Evolutionary conservation across 805 yeast genomes (phyloP), one percentile per base, ranked within the genome.

Genomic region (Candida nanaspora): DNA sequence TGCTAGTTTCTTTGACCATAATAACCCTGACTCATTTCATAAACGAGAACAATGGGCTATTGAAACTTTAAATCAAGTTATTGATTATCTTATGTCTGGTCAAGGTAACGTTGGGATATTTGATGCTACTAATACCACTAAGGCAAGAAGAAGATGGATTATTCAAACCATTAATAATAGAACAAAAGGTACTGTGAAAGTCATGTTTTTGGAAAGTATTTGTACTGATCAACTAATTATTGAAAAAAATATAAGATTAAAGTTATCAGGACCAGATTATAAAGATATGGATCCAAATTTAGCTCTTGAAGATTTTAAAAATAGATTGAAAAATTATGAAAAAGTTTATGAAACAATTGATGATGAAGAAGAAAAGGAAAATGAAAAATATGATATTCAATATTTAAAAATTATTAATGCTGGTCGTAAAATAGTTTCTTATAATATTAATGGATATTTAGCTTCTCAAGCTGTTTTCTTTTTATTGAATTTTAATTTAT

Each of bases 201-300:
- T 71, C 19, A 46, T 71, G 30, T 72, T 72, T 45, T 48, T 72
- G 23, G 98, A 91, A 56, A 83, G 94, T 48, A 76, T 88, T 11
- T 91, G 98, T 60, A 79, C 86, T 2, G 91, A 89, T 55, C 78
- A 78, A 13, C 69, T 70, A 5, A 76, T 91, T 37, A 80, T 91
- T 34, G 95, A 88, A 53, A 76, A 82, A 46, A 91, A 91, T 60
- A 83, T 91, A 37, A 69, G 86, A 38, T 73, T 93, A 49, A 91
- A 91, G 63, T 69, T 91, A 40, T 76, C 84, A 25, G 98, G 98
- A 0, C 98, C 98, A 0, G 98, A 91, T 63, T 91, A 91, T 64
- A 73, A 73, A 44, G 73, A 80, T 38, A 87, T 88, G 86, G 91
- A 91, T 56, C 86, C 86, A 2, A 78, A 79, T 36, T 53, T 72